A percentile compares a stretch with the other conserved stretches of the same genome.
phyloP scores from a whole-genome alignment of 192 early-diverging fungal species.

The Coemansia sp. region DNA sequence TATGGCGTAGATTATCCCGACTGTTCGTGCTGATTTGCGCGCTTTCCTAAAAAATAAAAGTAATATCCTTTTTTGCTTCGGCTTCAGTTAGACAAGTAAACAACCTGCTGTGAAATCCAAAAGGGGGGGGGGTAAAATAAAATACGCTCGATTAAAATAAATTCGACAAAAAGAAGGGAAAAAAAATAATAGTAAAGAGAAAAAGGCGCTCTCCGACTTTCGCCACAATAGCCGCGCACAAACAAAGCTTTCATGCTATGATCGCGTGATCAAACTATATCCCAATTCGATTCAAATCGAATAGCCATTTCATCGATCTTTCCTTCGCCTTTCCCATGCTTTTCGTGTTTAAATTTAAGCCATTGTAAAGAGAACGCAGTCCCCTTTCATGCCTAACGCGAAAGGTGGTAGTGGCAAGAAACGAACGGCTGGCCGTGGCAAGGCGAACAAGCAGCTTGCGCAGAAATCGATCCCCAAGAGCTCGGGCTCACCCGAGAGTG shows the following conservation, averaged over 20 bases:
- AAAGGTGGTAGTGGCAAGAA: neutral
- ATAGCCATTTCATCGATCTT: no score
- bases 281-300: neutral
- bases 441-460: neutral
- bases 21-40: neutral
- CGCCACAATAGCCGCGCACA: neutral
- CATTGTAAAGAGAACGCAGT: neutral
- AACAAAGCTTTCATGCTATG: neutral
- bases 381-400: neutral
- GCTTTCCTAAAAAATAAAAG: neutral
- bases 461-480: neutral
- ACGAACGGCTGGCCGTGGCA: neutral
- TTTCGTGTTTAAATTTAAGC: neutral
- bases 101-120: neutral
- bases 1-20: neutral
- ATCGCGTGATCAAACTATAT: neutral
- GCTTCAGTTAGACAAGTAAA: neutral
- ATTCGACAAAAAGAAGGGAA: no score
- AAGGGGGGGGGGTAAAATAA: neutral
- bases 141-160: slow-evolving; percentile 8
- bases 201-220: neutral
- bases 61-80: slow-evolving; percentile 6
- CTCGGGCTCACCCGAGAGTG: neutral
- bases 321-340: neutral
- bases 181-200: neutral